These are phyloP conservation scores for Asterella californica DNA, from an alignment of 225 moss, liverwort and hornwort species.

Conservation along the genomic window DNA sequence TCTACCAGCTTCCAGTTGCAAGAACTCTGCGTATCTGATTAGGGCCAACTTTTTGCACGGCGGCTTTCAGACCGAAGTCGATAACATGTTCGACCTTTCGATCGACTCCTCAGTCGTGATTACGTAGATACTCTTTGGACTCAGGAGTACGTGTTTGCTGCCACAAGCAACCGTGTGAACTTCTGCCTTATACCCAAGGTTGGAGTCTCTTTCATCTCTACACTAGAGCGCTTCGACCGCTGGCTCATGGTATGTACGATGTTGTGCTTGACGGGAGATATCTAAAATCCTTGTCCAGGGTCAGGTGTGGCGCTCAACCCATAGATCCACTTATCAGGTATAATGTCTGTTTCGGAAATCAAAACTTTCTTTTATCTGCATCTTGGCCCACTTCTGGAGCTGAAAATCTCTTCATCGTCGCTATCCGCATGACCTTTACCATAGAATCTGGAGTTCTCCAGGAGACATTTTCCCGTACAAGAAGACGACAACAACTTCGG, in stretches of 20 bases:
- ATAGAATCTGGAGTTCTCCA: constrained; percentile 27
- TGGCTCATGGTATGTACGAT: not conserved
- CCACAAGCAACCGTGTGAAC: constrained; percentile 13
- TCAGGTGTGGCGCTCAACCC: not conserved
- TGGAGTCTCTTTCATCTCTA: constrained; percentile 13
- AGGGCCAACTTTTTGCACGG: constrained; percentile 37
- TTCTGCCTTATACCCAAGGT: constrained; percentile 18
- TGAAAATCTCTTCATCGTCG: not conserved
- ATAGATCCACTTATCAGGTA: constrained; percentile 12
- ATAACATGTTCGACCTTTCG: not conserved
- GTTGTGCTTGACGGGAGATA: not conserved
- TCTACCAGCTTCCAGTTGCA: constrained; percentile 36
- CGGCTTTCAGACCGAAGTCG: not conserved
- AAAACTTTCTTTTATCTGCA: not conserved
- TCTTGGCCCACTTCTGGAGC: not conserved
- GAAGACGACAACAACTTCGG: accelerated
- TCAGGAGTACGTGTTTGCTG: constrained; percentile 29
- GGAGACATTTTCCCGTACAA: accelerated
- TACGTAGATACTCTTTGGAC: not conserved
- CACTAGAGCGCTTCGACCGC: constrained; percentile 24
- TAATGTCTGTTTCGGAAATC: not conserved
- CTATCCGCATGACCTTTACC: constrained; percentile 48
- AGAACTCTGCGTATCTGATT: constrained; percentile 42
- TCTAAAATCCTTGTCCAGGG: not conserved
- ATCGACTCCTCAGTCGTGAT: not conserved